Evolutionary conservation across 352 stramenopile species (phyloP).

Genomic region (Globisporangium cystogenes): DNA sequence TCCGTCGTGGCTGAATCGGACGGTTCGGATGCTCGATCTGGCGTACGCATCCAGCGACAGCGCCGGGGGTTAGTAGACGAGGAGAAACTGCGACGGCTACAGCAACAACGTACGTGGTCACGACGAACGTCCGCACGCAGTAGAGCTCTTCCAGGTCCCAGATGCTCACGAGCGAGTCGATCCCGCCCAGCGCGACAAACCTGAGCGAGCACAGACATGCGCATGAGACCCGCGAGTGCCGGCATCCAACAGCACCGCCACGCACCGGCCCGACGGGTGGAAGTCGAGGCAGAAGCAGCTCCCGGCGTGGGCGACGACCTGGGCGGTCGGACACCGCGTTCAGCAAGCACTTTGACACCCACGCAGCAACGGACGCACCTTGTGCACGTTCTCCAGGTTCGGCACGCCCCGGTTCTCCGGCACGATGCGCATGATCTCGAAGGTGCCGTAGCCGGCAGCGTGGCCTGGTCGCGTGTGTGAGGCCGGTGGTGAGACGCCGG

Average conservation of each 20-base stretch:
- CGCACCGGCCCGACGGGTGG: conserved; percentile 62
- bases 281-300: conserved; percentile 82
- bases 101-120: conserved; percentile 48
- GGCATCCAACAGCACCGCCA: background rate
- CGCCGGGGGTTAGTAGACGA: background rate
- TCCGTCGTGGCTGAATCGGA: conserved; percentile 75
- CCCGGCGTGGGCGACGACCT: conserved; percentile 73
- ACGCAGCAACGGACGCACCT: too few species aligned
- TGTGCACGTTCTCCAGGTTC: conserved; percentile 82
- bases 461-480: conserved; percentile 49
- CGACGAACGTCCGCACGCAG: conserved; percentile 76
- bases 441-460: conserved; percentile 64
- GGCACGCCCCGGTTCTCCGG: conserved; percentile 70
- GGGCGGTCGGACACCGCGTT: background rate
- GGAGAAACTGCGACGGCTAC: background rate
- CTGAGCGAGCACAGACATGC: conserved; percentile 16
- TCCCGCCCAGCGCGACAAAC: conserved; percentile 66
- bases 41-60: background rate
- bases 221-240: background rate
- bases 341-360: too few species aligned
- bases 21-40: conserved; percentile 73
- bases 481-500: too few species aligned
- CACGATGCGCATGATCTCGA: conserved; percentile 81
- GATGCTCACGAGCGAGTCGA: conserved; percentile 79
- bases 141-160: conserved; percentile 86